A percentile compares a stretch with the other conserved stretches of the same genome.
Conservation (phyloP, 1,284 basidiomycete species). For the Tilletia setariae region DNA sequence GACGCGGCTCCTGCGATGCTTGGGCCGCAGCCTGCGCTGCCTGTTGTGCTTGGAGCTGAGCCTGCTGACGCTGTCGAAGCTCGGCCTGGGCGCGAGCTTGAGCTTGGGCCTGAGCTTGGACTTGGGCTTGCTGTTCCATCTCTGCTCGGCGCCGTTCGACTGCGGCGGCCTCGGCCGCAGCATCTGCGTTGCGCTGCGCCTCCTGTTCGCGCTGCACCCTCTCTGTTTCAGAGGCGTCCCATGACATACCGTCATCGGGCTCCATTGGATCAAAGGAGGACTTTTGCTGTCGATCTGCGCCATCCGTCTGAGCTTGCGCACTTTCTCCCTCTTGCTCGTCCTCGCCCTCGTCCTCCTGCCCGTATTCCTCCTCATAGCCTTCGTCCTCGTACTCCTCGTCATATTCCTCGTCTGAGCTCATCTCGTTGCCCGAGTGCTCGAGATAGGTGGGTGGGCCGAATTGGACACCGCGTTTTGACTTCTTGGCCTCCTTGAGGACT, state of each 20-base stretch:
- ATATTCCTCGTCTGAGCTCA: conserved; percentile 41
- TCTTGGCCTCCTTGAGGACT: conserved; percentile 22
- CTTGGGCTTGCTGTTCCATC: conserved; percentile 31
- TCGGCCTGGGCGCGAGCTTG: conserved; percentile 23
- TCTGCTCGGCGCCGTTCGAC: conserved; percentile 22
- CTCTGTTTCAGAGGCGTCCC: conserved; percentile 57
- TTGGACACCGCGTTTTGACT: conserved; percentile 41
- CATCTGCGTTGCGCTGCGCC: conserved; percentile 19
- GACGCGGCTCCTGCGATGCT: neutral
- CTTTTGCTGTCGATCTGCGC: conserved; percentile 16
- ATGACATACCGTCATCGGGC: conserved; percentile 59
- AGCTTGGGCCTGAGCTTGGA: conserved; percentile 15
- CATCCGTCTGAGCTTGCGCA: conserved; percentile 31
- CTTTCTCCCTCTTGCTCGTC: conserved; percentile 33
- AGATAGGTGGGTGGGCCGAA: conserved; percentile 49
- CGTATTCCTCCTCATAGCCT: conserved; percentile 27
- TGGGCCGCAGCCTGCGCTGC: conserved; percentile 10
- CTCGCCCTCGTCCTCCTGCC: conserved; percentile 33
- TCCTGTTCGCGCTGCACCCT: conserved; percentile 48
- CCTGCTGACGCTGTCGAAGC: conserved; percentile 59
- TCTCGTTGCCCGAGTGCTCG: conserved; percentile 51
- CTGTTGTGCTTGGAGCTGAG: conserved; percentile 10
- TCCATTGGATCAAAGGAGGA: conserved; percentile 52
- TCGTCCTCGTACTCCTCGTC: conserved; percentile 23
- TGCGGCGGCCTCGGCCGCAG: neutral